phyloP scores from a whole-genome alignment of 192 early-diverging fungal species.

The Entomortierella chlamydospora region DNA sequence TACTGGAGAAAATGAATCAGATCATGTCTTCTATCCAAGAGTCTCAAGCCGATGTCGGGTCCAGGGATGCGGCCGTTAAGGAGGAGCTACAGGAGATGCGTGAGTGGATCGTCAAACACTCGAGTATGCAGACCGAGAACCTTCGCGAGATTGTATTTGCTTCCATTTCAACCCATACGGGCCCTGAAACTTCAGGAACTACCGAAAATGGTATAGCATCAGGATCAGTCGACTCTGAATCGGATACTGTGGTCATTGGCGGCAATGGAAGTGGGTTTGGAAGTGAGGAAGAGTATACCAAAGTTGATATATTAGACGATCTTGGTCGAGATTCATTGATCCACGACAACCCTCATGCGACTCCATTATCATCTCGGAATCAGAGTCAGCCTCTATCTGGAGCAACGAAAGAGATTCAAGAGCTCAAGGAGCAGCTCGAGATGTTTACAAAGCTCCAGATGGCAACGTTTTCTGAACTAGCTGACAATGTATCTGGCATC shows the following conservation, averaged over 20 bases:
- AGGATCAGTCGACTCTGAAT: neutral
- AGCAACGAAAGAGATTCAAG: constrained; percentile 17
- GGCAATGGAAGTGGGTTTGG: neutral
- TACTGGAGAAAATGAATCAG: constrained; percentile 40
- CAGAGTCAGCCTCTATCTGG: neutral
- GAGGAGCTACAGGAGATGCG: constrained; percentile 39
- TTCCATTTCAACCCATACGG: neutral
- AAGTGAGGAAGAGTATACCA: constrained; percentile 23
- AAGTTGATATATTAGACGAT: constrained; percentile 26
- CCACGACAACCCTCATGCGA: neutral
- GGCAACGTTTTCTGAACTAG: constrained; percentile 45
- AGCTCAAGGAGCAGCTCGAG: constrained; percentile 41
- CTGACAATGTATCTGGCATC: constrained; percentile 44
- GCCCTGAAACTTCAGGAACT: neutral
- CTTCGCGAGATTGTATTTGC: constrained; percentile 39
- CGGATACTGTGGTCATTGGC: neutral
- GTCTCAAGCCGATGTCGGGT: neutral
- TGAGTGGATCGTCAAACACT: constrained; percentile 43
- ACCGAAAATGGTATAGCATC: neutral
- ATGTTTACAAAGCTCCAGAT: constrained; percentile 51
- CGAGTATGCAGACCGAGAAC: constrained; percentile 43
- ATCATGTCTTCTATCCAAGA: constrained; percentile 30
- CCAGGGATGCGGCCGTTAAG: constrained; percentile 5
- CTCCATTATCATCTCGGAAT: neutral
- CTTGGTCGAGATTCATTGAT: constrained; percentile 3